These are phyloP conservation scores for Gnaphalium uliginosum DNA, from an alignment of 129 eudicot species.

Conservation along the genomic window DNA sequence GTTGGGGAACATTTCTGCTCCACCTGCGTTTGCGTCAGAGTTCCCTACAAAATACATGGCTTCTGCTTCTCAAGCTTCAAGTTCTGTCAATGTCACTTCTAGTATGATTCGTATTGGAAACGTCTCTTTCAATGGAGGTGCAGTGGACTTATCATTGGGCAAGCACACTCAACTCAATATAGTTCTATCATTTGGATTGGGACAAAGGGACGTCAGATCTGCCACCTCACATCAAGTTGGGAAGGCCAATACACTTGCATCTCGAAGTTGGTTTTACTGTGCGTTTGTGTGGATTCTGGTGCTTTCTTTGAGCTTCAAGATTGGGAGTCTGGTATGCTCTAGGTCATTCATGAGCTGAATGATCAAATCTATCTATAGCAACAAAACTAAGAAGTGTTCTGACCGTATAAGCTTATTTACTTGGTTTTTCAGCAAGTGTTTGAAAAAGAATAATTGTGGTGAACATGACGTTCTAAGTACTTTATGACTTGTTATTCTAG, in stretches of 20 bases:
- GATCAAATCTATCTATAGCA: neutral
- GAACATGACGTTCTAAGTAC: neutral
- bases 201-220: constrained; percentile 32
- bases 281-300: constrained; percentile 52
- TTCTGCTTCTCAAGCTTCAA: constrained; percentile 49
- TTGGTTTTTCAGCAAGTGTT: constrained; percentile 5
- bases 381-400: neutral
- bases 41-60: constrained; percentile 66
- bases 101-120: constrained; percentile 66
- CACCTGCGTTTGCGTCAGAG: constrained; percentile 92
- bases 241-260: constrained; percentile 36
- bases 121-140: constrained; percentile 40
- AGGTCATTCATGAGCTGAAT: constrained; percentile 38
- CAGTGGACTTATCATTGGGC: constrained; percentile 43
- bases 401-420: constrained; percentile 4
- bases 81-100: constrained; percentile 59
- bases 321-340: constrained; percentile 51
- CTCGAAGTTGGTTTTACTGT: constrained; percentile 55
- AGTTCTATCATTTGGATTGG: constrained; percentile 56
- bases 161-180: constrained; percentile 55
- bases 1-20: constrained; percentile 68
- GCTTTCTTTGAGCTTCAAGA: constrained; percentile 58
- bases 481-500: neutral
- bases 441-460: constrained; percentile 10
- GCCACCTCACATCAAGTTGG: constrained; percentile 32